Conservation (phyloP, 441 rosid species). For the Euphorbia schlechtendalii region DNA sequence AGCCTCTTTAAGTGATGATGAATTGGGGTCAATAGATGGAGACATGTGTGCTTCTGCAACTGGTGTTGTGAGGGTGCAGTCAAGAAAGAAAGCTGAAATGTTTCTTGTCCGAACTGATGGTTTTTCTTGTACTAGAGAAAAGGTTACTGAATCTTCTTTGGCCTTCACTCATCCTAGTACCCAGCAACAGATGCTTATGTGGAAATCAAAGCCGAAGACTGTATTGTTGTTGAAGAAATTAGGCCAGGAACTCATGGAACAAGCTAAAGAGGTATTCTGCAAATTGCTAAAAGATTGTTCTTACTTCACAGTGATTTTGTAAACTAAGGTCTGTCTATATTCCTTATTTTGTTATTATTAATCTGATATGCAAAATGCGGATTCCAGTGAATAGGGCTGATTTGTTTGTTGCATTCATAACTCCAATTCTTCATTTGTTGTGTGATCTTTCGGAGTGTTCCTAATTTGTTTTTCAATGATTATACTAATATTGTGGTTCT, state of each 20-base stretch:
- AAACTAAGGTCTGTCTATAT: neutral
- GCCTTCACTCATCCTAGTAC: conserved; percentile 99
- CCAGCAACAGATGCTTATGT: conserved; percentile 99
- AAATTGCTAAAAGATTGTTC: neutral
- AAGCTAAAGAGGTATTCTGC: conserved; percentile 81
- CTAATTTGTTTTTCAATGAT: neutral
- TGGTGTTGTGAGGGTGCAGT: conserved; percentile 96
- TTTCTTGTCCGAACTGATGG: conserved; percentile 95
- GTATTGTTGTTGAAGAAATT: conserved; percentile 82
- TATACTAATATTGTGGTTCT: neutral
- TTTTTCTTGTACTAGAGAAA: conserved; percentile 90
- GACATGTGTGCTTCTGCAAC: conserved; percentile 97
- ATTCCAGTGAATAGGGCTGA: neutral
- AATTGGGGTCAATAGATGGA: conserved; percentile 53
- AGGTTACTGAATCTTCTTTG: conserved; percentile 90
- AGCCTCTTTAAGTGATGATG: conserved; percentile 49
- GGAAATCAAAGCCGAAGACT: conserved; percentile 93
- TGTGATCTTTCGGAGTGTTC: neutral
- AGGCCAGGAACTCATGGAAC: conserved; percentile 86
- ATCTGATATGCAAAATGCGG: neutral
- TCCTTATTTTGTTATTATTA: neutral
- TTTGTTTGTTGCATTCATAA: neutral
- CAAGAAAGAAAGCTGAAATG: conserved; percentile 97
- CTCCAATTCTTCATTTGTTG: neutral
- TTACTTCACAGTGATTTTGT: conserved; percentile 8